phyloP scores from a whole-genome alignment of 139 green algal species.

The Chlorella sp. region DNA sequence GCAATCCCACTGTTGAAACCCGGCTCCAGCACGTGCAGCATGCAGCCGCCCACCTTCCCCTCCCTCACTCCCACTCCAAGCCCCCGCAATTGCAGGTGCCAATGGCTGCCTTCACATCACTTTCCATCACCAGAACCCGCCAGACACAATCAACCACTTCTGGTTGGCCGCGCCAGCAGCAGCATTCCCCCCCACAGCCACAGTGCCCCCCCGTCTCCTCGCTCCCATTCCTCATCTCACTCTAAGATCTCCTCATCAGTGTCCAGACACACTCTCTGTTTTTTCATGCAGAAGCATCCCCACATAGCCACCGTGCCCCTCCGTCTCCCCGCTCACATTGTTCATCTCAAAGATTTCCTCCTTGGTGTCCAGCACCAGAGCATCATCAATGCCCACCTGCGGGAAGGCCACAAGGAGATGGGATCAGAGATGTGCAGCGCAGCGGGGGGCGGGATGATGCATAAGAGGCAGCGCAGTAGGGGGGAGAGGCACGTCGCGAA shows the following conservation, averaged over 20 bases:
- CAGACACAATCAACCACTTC: too few species aligned
- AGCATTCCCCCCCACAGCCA: neutral
- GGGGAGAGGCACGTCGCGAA: too few species aligned
- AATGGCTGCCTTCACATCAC: too few species aligned
- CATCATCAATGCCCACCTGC: constrained; percentile 85
- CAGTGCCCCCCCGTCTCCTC: neutral
- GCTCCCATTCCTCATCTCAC: too few species aligned
- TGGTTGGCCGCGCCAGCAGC: neutral
- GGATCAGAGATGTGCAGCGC: too few species aligned
- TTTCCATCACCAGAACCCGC: too few species aligned
- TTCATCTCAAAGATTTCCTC: constrained; percentile 86
- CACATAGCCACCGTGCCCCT: too few species aligned
- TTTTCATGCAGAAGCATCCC: neutral
- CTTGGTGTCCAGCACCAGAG: constrained; percentile 79
- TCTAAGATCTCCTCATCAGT: neutral
- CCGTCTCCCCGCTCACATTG: constrained; percentile 58
- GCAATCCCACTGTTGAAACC: neutral
- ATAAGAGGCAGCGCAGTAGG: too few species aligned
- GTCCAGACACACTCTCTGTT: neutral
- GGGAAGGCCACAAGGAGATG: neutral
- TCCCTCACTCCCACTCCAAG: too few species aligned
- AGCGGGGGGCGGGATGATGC: too few species aligned
- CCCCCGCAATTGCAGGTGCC: too few species aligned
- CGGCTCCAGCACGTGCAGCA: neutral
- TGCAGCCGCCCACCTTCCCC: too few species aligned